Base-by-base conservation (phyloP, 108 stramenopile species). In the Pseudonitzschia multistriata region DNA sequence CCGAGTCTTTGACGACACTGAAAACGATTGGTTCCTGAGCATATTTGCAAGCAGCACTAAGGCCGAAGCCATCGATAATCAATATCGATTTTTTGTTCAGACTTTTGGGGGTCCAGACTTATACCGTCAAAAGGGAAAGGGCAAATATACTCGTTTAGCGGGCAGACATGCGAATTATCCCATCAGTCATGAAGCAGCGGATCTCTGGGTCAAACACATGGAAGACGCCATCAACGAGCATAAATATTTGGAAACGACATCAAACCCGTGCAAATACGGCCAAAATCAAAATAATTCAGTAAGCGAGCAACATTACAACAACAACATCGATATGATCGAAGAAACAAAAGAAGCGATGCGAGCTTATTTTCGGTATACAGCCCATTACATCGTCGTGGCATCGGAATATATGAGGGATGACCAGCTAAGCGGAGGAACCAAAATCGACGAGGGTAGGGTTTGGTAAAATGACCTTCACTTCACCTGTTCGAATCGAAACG, bases 371-470 rank as follows among this genome's bases (percentile, higher is more conserved):
- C 50, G 64, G 35, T 90, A 74, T 50, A 87, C 80, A 30, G 88
- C 92, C 0, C 85, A 80, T 70, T 93, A 93, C 63, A 90, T 93
- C 67, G 92, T 93, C 7, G 89, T 77, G 14, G 82, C 92, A 21
- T 78, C 47, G 24, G 86, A 77, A 37, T 93, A 80, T 66, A 93
- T 93, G 92, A 78, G 86, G 68, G 56, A 80, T 33, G 92, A 93
- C 72, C 84, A 85, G 66, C 62, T 91, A 40, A 88, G 88, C 75
- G 90, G 90, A 17, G 90, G 90, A 13, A 79, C 79, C 1, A 52
- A 81, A 47, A 61, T 88, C 22, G 90, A 91, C 71, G 27, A 74
- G 30, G 90, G 85, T 0, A 45, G 86, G 53, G 57, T 87, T 35
- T 91, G 90, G 90, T 91, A 73, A 48, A 15, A 29, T 19, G 48